Percentiles rank a stretch among this genome's conserved stretches.
phyloP scores from a whole-genome alignment of 192 early-diverging fungal species.

The Entrophospora sp. region DNA sequence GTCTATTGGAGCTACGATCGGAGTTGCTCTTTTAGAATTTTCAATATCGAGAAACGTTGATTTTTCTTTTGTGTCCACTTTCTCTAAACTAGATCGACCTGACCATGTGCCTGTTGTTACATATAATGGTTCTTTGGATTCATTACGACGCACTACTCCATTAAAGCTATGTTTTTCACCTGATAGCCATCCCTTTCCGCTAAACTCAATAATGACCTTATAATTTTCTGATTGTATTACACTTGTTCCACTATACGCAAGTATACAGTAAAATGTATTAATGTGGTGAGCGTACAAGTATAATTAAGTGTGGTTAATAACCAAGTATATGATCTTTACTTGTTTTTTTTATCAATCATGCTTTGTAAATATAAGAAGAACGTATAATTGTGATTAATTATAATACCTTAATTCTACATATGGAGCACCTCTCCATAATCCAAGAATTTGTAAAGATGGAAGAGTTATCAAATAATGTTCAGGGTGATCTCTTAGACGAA shows the following conservation, averaged over 20 bases:
- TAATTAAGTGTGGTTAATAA: no score
- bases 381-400: no score
- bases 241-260: slow-evolving; percentile 38
- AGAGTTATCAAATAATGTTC: slow-evolving; percentile 66
- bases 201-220: slow-evolving; percentile 59
- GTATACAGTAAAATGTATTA: not conserved
- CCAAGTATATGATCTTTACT: no score
- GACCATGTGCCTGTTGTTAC: slow-evolving; percentile 57
- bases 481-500: slow-evolving; percentile 51
- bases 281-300: no score
- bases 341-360: no score
- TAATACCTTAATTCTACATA: slow-evolving; percentile 34
- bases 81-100: slow-evolving; percentile 48
- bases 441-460: slow-evolving; percentile 66
- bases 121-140: slow-evolving; percentile 19
- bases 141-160: slow-evolving; percentile 35
- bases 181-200: slow-evolving; percentile 66
- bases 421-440: slow-evolving; percentile 48
- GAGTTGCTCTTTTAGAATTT: slow-evolving; percentile 35
- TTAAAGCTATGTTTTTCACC: slow-evolving; percentile 76
- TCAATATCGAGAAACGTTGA: slow-evolving; percentile 52
- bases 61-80: slow-evolving; percentile 39
- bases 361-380: no score
- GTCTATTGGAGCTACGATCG: slow-evolving; percentile 49
- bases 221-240: slow-evolving; percentile 55